These are phyloP conservation scores for Coffea canephora DNA, from an alignment of 257 asterid genomes.

Conservation along the genomic window DNA sequence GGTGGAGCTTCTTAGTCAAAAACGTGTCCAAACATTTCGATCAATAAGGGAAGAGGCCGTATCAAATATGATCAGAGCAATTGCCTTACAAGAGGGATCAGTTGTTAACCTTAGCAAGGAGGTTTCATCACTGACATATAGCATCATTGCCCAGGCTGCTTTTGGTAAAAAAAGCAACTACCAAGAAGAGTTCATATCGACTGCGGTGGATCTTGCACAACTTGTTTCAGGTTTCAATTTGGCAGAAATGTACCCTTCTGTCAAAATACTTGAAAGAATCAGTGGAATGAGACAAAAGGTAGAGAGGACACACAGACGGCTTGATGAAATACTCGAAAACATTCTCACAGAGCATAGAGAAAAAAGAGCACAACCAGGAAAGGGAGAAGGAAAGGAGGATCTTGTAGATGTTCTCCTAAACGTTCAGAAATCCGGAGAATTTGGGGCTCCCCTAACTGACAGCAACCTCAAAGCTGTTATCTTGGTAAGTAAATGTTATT, in stretches of 20 bases:
- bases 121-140: background rate
- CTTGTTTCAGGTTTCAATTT: background rate
- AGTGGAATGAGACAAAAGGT: background rate
- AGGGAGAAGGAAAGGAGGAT: background rate
- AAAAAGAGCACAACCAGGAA: background rate
- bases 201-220: background rate
- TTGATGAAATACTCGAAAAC: background rate
- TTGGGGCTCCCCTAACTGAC: background rate
- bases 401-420: background rate
- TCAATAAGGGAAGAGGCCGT: conserved; percentile 6
- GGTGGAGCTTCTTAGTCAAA: background rate
- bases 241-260: background rate
- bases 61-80: background rate
- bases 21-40: background rate
- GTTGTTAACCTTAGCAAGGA: background rate
- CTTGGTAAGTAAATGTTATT: background rate
- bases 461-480: background rate
- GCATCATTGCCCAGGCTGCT: background rate
- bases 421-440: background rate
- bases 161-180: background rate
- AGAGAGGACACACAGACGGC: background rate
- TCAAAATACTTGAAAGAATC: background rate
- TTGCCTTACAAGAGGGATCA: background rate
- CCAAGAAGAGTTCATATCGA: background rate
- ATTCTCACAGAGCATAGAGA: background rate